Percentiles rank a stretch among this genome's conserved stretches.
Conservation (phyloP, 2,329 filamentous ascomycete genomes). For the Cladorrhinum sp. region DNA sequence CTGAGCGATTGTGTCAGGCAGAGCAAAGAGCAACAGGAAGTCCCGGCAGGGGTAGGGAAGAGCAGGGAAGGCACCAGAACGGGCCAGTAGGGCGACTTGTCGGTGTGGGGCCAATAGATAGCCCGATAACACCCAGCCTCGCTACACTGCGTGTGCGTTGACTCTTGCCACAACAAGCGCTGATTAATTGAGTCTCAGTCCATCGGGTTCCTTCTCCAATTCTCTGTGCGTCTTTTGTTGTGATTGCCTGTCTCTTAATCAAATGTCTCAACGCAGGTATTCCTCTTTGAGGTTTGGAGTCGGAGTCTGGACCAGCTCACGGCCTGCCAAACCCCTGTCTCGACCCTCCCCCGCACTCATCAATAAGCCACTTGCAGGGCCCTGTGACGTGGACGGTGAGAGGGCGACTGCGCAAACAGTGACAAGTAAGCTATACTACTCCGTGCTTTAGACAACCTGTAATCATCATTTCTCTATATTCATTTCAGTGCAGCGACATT, state of each 20-base stretch:
- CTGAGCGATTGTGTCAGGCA: slow-evolving; percentile 28
- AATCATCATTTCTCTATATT: too few species aligned
- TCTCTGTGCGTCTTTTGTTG: background rate
- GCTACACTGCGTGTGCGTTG: background rate
- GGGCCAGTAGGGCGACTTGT: slow-evolving; percentile 18
- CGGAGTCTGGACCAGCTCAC: background rate
- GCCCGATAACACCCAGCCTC: slow-evolving; percentile 13
- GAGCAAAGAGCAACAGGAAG: slow-evolving; percentile 18
- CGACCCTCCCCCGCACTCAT: slow-evolving; percentile 4
- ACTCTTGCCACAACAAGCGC: slow-evolving; percentile 15
- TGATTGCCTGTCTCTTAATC: background rate
- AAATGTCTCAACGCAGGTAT: background rate
- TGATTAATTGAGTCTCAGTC: slow-evolving; percentile 9
- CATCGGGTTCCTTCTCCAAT: background rate
- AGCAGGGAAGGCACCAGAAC: slow-evolving; percentile 27
- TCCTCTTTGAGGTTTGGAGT: background rate
- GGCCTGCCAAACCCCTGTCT: background rate
- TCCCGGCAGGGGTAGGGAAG: slow-evolving; percentile 23
- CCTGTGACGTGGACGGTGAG: slow-evolving; percentile 6
- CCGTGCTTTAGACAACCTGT: too few species aligned
- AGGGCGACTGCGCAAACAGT: background rate
- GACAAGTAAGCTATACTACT: background rate
- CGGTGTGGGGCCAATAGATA: slow-evolving; percentile 11
- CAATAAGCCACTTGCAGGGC: slow-evolving; percentile 4
- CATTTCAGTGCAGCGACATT: background rate